A percentile compares a stretch with the other conserved stretches of the same genome.
phyloP scores from a whole-genome alignment of 2,329 filamentous ascomycete species.

The Penicillium sp. region DNA sequence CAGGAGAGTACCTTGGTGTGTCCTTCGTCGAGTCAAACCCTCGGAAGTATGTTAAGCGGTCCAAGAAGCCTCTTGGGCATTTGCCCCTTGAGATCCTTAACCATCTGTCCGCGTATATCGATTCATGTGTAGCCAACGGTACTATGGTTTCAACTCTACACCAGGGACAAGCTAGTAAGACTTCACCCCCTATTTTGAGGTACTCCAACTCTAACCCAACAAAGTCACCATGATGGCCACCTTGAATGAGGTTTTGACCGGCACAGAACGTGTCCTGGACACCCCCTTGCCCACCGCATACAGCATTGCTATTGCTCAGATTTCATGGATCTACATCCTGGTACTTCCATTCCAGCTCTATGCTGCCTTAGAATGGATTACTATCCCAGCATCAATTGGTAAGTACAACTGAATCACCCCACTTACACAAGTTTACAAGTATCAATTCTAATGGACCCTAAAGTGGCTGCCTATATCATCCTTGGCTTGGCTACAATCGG shows the following conservation, averaged over 20 bases:
- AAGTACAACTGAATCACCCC: conserved; percentile 7
- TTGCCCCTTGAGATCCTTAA: conserved; percentile 78
- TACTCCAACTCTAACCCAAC: conserved; percentile 5
- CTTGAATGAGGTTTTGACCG: conserved; percentile 69
- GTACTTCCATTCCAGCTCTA: conserved; percentile 79
- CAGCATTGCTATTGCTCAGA: conserved; percentile 78
- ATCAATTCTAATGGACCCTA: not conserved
- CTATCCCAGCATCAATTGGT: conserved; percentile 70
- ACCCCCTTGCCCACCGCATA: conserved; percentile 82
- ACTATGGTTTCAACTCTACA: conserved; percentile 37
- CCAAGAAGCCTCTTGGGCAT: conserved; percentile 71
- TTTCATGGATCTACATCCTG: conserved; percentile 80
- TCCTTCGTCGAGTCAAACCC: conserved; percentile 76
- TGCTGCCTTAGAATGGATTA: conserved; percentile 63
- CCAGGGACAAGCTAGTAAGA: conserved; percentile 39
- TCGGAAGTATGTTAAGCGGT: conserved; percentile 70
- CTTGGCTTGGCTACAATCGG: conserved; percentile 73
- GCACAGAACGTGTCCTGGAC: conserved; percentile 73
- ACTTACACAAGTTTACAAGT: not conserved
- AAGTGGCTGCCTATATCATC: conserved; percentile 72
- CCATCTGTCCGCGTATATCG: conserved; percentile 66
- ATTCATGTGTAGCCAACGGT: conserved; percentile 53
- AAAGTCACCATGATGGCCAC: conserved; percentile 58
- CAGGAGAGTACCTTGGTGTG: conserved; percentile 72
- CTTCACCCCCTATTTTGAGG: not conserved